Evolutionary conservation across 495 filamentous ascomycete genomes (phyloP).

Genomic region (Durotheca rogersii): DNA sequence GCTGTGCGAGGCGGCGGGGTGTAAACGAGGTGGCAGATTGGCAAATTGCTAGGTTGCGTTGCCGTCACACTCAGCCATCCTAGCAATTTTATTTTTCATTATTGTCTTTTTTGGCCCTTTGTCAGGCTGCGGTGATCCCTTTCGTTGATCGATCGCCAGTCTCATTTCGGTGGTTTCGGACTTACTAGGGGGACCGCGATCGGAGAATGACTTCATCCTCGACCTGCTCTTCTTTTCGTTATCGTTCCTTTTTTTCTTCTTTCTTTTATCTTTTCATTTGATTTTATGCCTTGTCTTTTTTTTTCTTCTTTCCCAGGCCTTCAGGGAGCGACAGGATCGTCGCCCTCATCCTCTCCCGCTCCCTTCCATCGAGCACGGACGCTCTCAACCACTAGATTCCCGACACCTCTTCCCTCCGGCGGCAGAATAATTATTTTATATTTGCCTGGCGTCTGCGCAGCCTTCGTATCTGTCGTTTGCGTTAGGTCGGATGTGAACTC

Average conservation of each 20-base stretch:
- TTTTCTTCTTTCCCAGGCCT: no score
- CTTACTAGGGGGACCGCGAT: conserved; percentile 31
- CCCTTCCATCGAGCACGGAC: no score
- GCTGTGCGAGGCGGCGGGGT: background rate
- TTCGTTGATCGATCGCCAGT: conserved; percentile 30
- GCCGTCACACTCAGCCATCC: conserved; percentile 22
- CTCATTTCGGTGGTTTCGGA: conserved; percentile 42
- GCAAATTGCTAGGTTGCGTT: conserved; percentile 24
- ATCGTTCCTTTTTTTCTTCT: background rate
- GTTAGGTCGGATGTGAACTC: background rate
- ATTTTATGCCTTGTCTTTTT: background rate
- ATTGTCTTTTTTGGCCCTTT: conserved; percentile 17
- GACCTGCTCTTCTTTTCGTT: conserved; percentile 3
- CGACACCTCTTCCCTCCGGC: background rate
- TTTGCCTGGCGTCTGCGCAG: conserved; percentile 1
- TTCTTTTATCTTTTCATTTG: background rate
- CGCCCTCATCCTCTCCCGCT: no score
- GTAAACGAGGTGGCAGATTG: conserved; percentile 19
- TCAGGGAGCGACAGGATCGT: no score
- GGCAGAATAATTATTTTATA: background rate
- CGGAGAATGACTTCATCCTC: conserved; percentile 23
- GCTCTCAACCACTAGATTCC: background rate
- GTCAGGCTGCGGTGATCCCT: conserved; percentile 33
- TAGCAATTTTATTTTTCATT: conserved; percentile 21
- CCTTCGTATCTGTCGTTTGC: background rate